Conservation (phyloP, 2,329 filamentous ascomycete species). For the Lasiodiplodia sp. region DNA sequence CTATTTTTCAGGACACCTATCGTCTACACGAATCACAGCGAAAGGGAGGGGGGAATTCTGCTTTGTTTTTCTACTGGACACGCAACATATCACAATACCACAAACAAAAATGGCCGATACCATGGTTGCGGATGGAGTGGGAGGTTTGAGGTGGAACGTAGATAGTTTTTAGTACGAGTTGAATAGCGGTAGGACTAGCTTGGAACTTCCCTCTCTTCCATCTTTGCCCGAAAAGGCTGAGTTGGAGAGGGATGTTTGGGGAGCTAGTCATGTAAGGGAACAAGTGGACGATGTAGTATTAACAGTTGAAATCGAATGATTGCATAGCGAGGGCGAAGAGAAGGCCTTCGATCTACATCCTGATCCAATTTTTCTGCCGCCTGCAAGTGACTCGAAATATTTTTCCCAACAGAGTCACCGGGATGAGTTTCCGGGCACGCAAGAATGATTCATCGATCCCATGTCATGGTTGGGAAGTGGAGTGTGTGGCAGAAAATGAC, state of each 20-base stretch:
- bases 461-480: neutral
- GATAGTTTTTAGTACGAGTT: slow-evolving; percentile 23
- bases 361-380: neutral
- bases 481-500: neutral
- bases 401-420: neutral
- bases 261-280: neutral
- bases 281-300: slow-evolving; percentile 24
- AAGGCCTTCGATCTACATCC: slow-evolving; percentile 13
- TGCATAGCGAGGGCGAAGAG: neutral
- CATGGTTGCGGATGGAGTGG: neutral
- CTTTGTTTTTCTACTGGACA: slow-evolving; percentile 18
- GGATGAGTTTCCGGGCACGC: neutral
- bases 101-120: slow-evolving; percentile 20
- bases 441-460: neutral
- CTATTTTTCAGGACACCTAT: slow-evolving; percentile 24
- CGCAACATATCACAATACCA: slow-evolving; percentile 24
- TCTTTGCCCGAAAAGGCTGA: slow-evolving; percentile 7
- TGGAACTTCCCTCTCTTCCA: neutral
- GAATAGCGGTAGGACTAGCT: neutral
- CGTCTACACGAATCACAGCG: slow-evolving; percentile 21
- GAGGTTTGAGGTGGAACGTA: slow-evolving; percentile 8
- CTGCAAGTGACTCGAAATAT: neutral
- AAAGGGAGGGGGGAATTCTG: slow-evolving; percentile 3
- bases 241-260: neutral
- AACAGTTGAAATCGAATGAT: slow-evolving; percentile 8